A percentile compares a stretch with the other conserved stretches of the same genome.
These are phyloP conservation scores for Trametes coccinea DNA, from an alignment of 768 basidiomycete genomes.

Conservation along the genomic window DNA sequence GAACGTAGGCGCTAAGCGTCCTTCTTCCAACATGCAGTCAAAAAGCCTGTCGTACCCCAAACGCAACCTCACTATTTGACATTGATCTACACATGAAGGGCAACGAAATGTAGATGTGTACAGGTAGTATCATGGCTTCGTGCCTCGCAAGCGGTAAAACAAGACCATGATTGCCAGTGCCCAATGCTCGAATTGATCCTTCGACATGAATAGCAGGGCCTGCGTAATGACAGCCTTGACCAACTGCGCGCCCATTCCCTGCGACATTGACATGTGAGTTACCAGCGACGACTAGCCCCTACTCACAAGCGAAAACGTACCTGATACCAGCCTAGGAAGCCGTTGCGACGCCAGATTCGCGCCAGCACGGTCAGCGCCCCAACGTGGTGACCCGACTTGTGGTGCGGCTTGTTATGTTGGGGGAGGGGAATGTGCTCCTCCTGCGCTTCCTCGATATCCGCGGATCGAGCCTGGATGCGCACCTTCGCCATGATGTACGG, in stretches of 20 bases:
- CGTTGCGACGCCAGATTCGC: conserved; percentile 72
- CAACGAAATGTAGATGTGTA: neutral
- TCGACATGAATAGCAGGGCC: conserved; percentile 94
- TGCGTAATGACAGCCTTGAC: conserved; percentile 94
- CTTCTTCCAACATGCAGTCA: too few relatives aligned
- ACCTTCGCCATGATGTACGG: conserved; percentile 98
- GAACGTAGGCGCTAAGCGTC: too few relatives aligned
- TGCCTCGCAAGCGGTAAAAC: conserved; percentile 25
- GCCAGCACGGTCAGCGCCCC: conserved; percentile 80
- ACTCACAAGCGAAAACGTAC: conserved; percentile 43
- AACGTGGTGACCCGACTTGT: conserved; percentile 49
- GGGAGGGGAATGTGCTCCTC: conserved; percentile 43
- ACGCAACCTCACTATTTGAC: too few relatives aligned
- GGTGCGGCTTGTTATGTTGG: conserved; percentile 42
- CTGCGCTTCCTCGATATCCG: conserved; percentile 51
- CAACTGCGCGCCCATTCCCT: conserved; percentile 98
- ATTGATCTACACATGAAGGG: too few relatives aligned
- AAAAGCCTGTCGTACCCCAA: too few relatives aligned
- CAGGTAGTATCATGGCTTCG: conserved; percentile 3
- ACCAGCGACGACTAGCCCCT: neutral
- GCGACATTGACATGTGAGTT: neutral
- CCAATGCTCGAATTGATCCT: conserved; percentile 95
- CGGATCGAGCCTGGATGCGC: conserved; percentile 83
- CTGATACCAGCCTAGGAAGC: conserved; percentile 94
- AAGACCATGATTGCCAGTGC: conserved; percentile 70